phyloP scores from a whole-genome alignment of 441 rosid genomes.

The Aleurites moluccanus region DNA sequence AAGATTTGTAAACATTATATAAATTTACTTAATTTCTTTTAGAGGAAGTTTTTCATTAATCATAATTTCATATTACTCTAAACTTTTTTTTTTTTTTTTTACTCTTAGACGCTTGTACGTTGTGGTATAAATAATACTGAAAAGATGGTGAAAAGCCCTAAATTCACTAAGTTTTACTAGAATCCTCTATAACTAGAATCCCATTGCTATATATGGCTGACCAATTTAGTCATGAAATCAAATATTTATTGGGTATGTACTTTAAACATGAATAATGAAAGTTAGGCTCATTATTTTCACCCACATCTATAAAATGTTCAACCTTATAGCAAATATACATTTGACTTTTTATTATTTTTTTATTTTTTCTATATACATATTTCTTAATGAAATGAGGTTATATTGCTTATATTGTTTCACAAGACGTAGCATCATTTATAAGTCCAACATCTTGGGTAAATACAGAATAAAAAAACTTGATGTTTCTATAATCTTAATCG shows the following conservation, averaged over 20 bases:
- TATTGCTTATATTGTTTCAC: neutral
- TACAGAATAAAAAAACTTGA: no score
- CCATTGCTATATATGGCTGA: neutral
- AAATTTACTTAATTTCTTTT: no score
- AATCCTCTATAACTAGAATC: slow-evolving; percentile 20
- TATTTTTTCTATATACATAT: neutral
- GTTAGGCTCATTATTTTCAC: slow-evolving; percentile 32
- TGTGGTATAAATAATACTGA: no score
- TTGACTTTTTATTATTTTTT: slow-evolving; percentile 21
- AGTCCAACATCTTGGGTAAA: no score
- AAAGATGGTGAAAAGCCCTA: slow-evolving; percentile 28
- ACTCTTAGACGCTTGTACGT: no score
- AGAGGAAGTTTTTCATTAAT: no score
- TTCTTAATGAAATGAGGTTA: neutral
- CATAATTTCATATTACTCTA: no score
- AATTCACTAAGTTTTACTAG: slow-evolving; percentile 19
- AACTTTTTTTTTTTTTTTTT: no score
- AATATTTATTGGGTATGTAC: slow-evolving; percentile 30
- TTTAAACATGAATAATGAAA: slow-evolving; percentile 27
- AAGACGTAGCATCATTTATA: neutral
- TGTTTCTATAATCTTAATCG: no score
- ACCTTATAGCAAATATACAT: neutral
- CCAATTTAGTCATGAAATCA: slow-evolving; percentile 26
- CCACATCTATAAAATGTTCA: slow-evolving; percentile 29
- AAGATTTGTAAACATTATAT: no score